Conservation (phyloP, 2,329 filamentous ascomycete genomes). For the Fusarium multiceps region DNA sequence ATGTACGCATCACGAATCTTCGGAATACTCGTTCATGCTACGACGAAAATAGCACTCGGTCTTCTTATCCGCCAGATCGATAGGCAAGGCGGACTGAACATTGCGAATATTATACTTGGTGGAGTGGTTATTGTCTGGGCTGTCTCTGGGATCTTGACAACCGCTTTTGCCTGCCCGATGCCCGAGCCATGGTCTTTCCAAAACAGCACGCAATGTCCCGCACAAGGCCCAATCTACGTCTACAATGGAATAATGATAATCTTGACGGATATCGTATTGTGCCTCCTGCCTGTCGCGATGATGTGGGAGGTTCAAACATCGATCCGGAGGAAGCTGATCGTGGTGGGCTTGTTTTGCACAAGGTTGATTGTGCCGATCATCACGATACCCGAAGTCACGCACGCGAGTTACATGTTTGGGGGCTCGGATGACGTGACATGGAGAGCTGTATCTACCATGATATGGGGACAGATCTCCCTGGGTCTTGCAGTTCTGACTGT, state of each 20-base stretch:
- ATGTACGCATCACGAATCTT: slow-evolving; percentile 39
- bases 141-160: slow-evolving; percentile 27
- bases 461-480: slow-evolving; percentile 39
- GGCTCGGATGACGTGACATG: slow-evolving; percentile 32
- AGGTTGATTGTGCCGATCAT: slow-evolving; percentile 38
- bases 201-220: slow-evolving; percentile 19
- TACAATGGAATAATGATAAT: slow-evolving; percentile 38
- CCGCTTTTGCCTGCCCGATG: slow-evolving; percentile 30
- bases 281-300: slow-evolving; percentile 36
- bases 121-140: slow-evolving; percentile 22
- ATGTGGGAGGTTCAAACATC: slow-evolving; percentile 44
- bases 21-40: slow-evolving; percentile 29
- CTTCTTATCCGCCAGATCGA: slow-evolving; percentile 42
- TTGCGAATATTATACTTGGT: slow-evolving; percentile 27
- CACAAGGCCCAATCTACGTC: slow-evolving; percentile 23
- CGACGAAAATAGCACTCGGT: slow-evolving; percentile 38
- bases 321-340: slow-evolving; percentile 28
- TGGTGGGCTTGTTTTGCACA: slow-evolving; percentile 37
- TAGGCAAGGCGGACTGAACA: slow-evolving; percentile 24
- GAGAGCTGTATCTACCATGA: slow-evolving; percentile 24
- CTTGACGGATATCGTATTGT: slow-evolving; percentile 29
- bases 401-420: slow-evolving; percentile 29
- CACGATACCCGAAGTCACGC: slow-evolving; percentile 32
- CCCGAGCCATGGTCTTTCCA: slow-evolving; percentile 33
- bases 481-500: slow-evolving; percentile 40